Percentiles rank a stretch among this genome's conserved stretches.
These are phyloP conservation scores for Metarhizium album DNA, from an alignment of 2,329 filamentous ascomycete species.

Conservation along the genomic window DNA sequence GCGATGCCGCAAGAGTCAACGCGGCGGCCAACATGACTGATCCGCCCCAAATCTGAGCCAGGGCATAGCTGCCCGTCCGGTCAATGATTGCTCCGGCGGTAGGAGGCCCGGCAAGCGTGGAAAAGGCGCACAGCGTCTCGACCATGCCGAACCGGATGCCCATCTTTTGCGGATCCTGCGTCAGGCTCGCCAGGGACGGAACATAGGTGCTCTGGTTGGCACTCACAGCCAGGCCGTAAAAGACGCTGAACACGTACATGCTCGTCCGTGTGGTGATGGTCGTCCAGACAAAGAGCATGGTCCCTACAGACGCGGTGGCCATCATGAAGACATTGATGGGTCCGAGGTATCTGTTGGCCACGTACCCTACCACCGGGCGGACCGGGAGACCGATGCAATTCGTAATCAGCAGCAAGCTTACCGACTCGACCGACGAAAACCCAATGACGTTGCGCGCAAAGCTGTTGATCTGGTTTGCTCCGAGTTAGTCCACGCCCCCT, in stretches of 20 bases:
- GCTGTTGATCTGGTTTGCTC: slow-evolving; percentile 27
- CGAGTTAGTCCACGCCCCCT: not conserved
- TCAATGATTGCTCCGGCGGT: slow-evolving; percentile 35
- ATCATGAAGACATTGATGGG: slow-evolving; percentile 45
- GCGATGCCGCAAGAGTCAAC: slow-evolving; percentile 20
- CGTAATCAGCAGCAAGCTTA: slow-evolving; percentile 44
- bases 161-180: slow-evolving; percentile 31
- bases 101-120: slow-evolving; percentile 32
- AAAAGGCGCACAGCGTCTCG: slow-evolving; percentile 29
- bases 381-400: slow-evolving; percentile 45
- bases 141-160: slow-evolving; percentile 36
- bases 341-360: slow-evolving; percentile 42
- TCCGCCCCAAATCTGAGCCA: slow-evolving; percentile 37
- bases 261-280: slow-evolving; percentile 28
- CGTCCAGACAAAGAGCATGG: slow-evolving; percentile 45
- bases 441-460: slow-evolving; percentile 31
- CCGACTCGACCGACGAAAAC: slow-evolving; percentile 37
- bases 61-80: slow-evolving; percentile 25
- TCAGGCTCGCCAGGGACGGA: slow-evolving; percentile 32
- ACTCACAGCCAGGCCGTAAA: slow-evolving; percentile 34
- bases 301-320: slow-evolving; percentile 30
- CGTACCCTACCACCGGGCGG: slow-evolving; percentile 39
- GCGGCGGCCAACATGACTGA: slow-evolving; percentile 26
- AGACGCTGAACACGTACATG: slow-evolving; percentile 33
- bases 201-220: slow-evolving; percentile 5